A percentile compares a stretch with the other conserved stretches of the same genome.
phyloP scores from a whole-genome alignment of 495 filamentous ascomycete species.

The Amniculicola lignicola region DNA sequence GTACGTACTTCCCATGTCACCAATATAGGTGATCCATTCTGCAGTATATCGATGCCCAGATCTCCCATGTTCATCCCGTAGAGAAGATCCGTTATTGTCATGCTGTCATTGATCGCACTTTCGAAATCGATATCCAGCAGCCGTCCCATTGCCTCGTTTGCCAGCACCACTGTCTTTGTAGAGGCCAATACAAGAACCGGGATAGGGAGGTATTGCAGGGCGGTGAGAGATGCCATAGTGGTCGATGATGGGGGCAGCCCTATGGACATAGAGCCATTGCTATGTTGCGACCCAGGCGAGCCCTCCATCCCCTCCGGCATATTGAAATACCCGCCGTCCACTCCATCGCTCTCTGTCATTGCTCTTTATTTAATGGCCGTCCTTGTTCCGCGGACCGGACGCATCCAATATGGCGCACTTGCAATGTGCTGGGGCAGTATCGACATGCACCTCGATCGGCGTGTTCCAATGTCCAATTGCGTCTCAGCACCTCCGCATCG shows the following conservation, averaged over 20 bases:
- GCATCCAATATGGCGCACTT: no score
- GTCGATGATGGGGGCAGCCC: slow-evolving; percentile 2
- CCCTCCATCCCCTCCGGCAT: neutral
- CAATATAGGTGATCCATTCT: slow-evolving; percentile 49
- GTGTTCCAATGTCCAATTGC: no score
- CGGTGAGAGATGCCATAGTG: slow-evolving; percentile 51
- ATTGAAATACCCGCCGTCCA: slow-evolving; percentile 15
- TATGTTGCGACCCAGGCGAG: slow-evolving; percentile 11
- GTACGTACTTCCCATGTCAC: slow-evolving; percentile 43
- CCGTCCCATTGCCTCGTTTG: slow-evolving; percentile 68
- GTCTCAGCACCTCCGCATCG: no score
- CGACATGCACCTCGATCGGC: no score
- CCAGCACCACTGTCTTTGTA: slow-evolving; percentile 62
- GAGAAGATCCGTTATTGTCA: slow-evolving; percentile 47
- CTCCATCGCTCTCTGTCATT: neutral
- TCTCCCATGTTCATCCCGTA: slow-evolving; percentile 57
- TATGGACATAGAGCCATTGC: slow-evolving; percentile 14
- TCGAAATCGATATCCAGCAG: slow-evolving; percentile 52
- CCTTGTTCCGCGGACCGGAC: no score
- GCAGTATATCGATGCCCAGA: slow-evolving; percentile 60
- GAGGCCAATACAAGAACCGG: slow-evolving; percentile 61
- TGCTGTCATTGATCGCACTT: slow-evolving; percentile 31
- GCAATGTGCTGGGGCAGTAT: no score
- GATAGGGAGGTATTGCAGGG: slow-evolving; percentile 66
- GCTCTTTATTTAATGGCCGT: no score